phyloP scores from a whole-genome alignment of 129 eudicot genomes.

The Centella asiatica region DNA sequence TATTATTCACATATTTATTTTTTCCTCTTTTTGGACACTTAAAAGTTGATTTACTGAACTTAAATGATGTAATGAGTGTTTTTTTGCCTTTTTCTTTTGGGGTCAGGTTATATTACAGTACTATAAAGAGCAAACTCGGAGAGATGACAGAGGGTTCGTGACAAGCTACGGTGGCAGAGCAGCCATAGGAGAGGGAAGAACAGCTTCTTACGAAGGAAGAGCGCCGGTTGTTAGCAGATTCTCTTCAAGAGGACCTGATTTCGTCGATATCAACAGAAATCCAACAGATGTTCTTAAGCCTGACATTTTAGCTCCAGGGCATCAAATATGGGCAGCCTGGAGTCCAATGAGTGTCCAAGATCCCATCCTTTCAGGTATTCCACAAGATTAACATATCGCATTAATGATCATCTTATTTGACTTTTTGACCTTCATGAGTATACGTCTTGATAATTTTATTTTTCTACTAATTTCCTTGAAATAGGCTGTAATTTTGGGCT shows the following conservation, averaged over 20 bases:
- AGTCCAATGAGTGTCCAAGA: constrained; percentile 75
- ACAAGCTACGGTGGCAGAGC: constrained; percentile 49
- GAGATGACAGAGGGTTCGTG: constrained; percentile 41
- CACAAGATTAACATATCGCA: no score
- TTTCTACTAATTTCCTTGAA: no score
- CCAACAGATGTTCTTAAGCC: constrained; percentile 81
- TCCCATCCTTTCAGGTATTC: constrained; percentile 58
- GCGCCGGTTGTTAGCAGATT: constrained; percentile 77
- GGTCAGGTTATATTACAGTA: constrained; percentile 51
- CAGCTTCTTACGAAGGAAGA: constrained; percentile 36
- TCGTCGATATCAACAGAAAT: constrained; percentile 35
- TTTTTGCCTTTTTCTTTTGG: neutral
- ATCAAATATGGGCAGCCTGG: constrained; percentile 98
- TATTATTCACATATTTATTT: neutral
- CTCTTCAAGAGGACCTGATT: constrained; percentile 90
- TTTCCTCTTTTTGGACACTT: no score
- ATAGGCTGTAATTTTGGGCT: constrained; percentile 67
- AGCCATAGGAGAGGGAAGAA: constrained; percentile 76
- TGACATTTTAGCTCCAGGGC: constrained; percentile 87
- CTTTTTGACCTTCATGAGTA: no score
- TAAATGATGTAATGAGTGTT: neutral
- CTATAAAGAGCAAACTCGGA: constrained; percentile 53
- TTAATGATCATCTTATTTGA: neutral
- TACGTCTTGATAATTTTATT: no score
- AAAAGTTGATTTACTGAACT: no score